Conservation (phyloP, 495 filamentous ascomycete species). For the Chlorociboria aeruginascens region DNA sequence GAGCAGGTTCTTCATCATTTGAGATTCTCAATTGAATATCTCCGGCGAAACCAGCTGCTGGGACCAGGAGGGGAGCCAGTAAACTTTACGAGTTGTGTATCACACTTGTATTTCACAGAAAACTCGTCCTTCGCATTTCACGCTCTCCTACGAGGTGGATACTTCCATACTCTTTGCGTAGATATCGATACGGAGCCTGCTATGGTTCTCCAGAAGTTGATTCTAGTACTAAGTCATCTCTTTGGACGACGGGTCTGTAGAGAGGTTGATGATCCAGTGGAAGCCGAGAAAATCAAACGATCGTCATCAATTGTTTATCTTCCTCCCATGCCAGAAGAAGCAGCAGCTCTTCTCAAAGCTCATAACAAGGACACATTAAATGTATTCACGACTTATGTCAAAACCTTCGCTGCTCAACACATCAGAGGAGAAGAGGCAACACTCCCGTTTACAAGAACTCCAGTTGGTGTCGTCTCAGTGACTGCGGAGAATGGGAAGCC, state of each 20-base stretch:
- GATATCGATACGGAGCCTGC: conserved; percentile 30
- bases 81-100: conserved; percentile 55
- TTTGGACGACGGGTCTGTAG: conserved; percentile 45
- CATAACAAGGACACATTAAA: conserved; percentile 52
- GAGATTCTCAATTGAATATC: conserved; percentile 70
- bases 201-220: conserved; percentile 33
- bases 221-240: conserved; percentile 56
- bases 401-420: conserved; percentile 54
- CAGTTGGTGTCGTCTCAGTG: conserved; percentile 24
- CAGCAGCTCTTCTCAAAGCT: conserved; percentile 37
- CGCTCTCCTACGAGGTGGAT: conserved; percentile 50
- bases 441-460: conserved; percentile 46
- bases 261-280: conserved; percentile 13
- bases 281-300: conserved; percentile 30
- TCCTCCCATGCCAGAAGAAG: conserved; percentile 45
- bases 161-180: conserved; percentile 51
- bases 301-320: conserved; percentile 50
- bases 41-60: conserved; percentile 54
- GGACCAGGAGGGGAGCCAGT: conserved; percentile 45
- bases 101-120: conserved; percentile 64
- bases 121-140: conserved; percentile 65
- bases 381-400: conserved; percentile 55
- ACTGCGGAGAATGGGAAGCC: not conserved
- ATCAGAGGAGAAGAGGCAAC: conserved; percentile 32
- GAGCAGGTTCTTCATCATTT: conserved; percentile 62